Evolutionary conservation across 805 yeast species (phyloP).

Genomic region (Kuraishia piskuri): DNA sequence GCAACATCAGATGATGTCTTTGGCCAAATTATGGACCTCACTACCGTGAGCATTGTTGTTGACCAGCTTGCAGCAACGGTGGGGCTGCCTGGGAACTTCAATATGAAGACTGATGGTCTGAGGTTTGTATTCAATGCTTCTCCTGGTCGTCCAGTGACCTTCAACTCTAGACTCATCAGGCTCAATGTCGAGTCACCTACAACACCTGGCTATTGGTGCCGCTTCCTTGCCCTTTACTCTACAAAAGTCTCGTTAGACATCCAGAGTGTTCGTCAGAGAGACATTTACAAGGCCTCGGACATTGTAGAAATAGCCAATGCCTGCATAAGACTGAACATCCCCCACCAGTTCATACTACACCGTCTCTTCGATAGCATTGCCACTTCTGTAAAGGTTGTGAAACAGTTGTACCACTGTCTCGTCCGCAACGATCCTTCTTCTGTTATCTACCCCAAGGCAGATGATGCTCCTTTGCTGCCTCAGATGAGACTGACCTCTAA

Average conservation of each 20-base stretch:
- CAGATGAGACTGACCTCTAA: constrained; percentile 31
- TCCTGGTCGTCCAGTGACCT: constrained; percentile 9
- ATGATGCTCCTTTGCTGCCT: constrained; percentile 28
- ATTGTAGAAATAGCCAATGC: constrained; percentile 19
- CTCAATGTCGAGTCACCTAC: constrained; percentile 47
- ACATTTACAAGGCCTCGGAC: constrained; percentile 5
- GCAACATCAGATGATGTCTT: not conserved
- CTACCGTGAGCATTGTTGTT: not conserved
- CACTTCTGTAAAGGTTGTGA: constrained; percentile 55
- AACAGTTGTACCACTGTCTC: constrained; percentile 49
- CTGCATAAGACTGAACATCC: constrained; percentile 47
- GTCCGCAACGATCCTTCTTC: constrained; percentile 27
- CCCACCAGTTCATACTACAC: constrained; percentile 68
- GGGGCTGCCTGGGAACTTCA: constrained; percentile 39
- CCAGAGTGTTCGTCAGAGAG: constrained; percentile 2
- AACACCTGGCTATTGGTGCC: constrained; percentile 35
- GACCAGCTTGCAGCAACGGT: constrained; percentile 18
- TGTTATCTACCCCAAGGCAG: constrained; percentile 29
- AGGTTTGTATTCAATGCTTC: constrained; percentile 14
- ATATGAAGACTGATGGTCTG: constrained; percentile 35
- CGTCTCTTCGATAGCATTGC: constrained; percentile 73
- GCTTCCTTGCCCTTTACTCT: constrained; percentile 27
- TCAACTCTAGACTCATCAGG: constrained; percentile 24
- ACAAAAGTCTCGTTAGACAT: constrained; percentile 3
- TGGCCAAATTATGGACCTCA: not conserved